Conservation (phyloP, 2,329 filamentous ascomycete genomes). For the Stemphylium vesicarium region DNA sequence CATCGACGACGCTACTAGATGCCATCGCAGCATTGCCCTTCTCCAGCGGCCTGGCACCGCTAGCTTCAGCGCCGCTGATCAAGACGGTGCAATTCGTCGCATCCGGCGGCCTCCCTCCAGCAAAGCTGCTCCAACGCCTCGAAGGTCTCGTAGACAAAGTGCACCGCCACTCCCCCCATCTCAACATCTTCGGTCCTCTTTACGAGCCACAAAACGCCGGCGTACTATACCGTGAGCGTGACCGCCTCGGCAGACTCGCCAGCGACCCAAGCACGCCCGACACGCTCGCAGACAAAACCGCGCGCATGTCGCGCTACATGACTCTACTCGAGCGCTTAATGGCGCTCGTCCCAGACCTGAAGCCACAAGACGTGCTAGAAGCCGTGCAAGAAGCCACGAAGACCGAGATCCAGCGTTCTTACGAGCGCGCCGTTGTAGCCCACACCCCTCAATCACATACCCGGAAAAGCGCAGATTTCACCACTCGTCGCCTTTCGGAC, state of each 20-base stretch:
- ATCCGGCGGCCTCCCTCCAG: constrained; percentile 33
- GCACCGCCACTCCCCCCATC: constrained; percentile 33
- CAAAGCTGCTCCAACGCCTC: constrained; percentile 42
- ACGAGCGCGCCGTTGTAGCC: constrained; percentile 27
- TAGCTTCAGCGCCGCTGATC: constrained; percentile 34
- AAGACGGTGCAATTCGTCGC: constrained; percentile 35
- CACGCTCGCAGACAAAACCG: constrained; percentile 31
- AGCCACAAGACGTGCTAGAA: constrained; percentile 22
- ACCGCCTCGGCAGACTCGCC: constrained; percentile 33
- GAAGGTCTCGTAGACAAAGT: constrained; percentile 45
- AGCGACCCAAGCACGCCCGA: constrained; percentile 22
- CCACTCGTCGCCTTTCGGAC: not conserved
- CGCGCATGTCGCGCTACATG: constrained; percentile 38
- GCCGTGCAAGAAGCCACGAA: constrained; percentile 32
- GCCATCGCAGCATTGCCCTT: constrained; percentile 40
- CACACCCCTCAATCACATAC: not conserved
- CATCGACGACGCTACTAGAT: constrained; percentile 28
- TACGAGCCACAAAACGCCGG: constrained; percentile 32
- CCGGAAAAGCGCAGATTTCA: not conserved
- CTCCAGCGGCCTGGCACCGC: constrained; percentile 33
- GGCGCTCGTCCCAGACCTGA: constrained; percentile 30
- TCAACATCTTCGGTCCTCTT: constrained; percentile 39
- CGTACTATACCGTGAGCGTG: constrained; percentile 36
- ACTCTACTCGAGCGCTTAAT: constrained; percentile 41
- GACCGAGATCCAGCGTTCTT: constrained; percentile 28